These are phyloP conservation scores for Aspergillus ochraceus DNA, from an alignment of 2,329 filamentous ascomycete genomes.

Conservation along the genomic window DNA sequence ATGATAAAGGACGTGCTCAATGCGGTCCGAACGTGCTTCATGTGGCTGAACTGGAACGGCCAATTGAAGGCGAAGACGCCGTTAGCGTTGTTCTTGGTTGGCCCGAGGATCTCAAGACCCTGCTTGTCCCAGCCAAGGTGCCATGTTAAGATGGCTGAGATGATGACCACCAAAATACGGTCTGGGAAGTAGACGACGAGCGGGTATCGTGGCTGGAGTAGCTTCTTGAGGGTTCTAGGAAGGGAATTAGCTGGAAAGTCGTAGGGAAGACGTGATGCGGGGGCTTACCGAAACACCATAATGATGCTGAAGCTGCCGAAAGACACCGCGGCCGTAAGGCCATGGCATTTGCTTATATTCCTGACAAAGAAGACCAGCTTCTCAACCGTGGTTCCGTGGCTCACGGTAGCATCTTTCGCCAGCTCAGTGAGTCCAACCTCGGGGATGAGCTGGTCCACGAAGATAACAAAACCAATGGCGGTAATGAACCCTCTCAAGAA, in stretches of 20 bases:
- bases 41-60: constrained; percentile 74
- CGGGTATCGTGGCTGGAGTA: constrained; percentile 75
- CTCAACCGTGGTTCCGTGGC: constrained; percentile 81
- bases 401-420: constrained; percentile 62
- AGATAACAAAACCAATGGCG: constrained; percentile 93
- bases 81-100: constrained; percentile 73
- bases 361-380: constrained; percentile 78
- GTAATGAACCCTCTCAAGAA: constrained; percentile 96
- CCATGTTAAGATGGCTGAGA: constrained; percentile 79
- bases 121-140: constrained; percentile 72
- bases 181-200: constrained; percentile 87
- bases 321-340: constrained; percentile 73
- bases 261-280: background rate
- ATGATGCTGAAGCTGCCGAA: constrained; percentile 80
- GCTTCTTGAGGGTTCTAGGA: constrained; percentile 73
- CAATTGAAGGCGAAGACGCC: constrained; percentile 76
- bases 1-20: constrained; percentile 93
- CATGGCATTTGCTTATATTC: constrained; percentile 67
- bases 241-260: constrained; percentile 14
- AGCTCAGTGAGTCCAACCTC: constrained; percentile 74
- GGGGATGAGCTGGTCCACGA: constrained; percentile 90
- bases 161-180: constrained; percentile 82
- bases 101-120: constrained; percentile 80
- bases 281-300: constrained; percentile 76
- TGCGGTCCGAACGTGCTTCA: constrained; percentile 79